Percentiles rank a stretch among this genome's conserved stretches.
These are phyloP conservation scores for Phytopythium boreale DNA, from an alignment of 352 stramenopile genomes.

Conservation along the genomic window DNA sequence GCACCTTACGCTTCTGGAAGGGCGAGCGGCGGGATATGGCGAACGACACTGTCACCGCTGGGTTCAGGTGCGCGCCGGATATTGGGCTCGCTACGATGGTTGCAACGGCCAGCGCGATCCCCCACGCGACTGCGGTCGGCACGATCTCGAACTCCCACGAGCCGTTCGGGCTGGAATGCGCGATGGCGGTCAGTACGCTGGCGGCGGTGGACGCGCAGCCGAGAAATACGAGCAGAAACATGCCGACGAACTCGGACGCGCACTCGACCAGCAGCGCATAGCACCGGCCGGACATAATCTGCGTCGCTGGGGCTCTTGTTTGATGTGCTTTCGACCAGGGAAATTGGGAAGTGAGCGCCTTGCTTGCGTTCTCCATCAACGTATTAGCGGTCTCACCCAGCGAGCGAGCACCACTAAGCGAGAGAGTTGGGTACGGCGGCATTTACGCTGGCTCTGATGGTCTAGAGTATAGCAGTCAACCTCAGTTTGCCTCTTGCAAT, in stretches of 20 bases:
- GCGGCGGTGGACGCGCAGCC: conserved; percentile 20
- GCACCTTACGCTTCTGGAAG: conserved; percentile 37
- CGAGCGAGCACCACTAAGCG: too few species aligned
- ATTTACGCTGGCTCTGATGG: neutral
- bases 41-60: conserved; percentile 55
- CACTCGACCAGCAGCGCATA: conserved; percentile 28
- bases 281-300: conserved; percentile 6
- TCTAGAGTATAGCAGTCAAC: neutral
- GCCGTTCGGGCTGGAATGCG: neutral
- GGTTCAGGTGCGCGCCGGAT: conserved; percentile 70
- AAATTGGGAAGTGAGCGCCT: neutral
- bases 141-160: conserved; percentile 16
- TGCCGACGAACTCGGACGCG: conserved; percentile 35
- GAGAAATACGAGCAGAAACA: conserved; percentile 37
- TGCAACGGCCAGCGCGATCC: conserved; percentile 42
- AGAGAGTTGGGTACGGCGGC: too few species aligned
- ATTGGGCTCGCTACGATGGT: conserved; percentile 45
- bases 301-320: too few species aligned
- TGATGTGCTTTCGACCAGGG: neutral
- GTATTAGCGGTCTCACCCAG: neutral
- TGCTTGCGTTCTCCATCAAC: neutral
- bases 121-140: conserved; percentile 26
- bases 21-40: conserved; percentile 27
- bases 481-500: neutral
- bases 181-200: neutral